Evolutionary conservation across 768 basidiomycete species (phyloP).

Genomic region (Boletus sp.): DNA sequence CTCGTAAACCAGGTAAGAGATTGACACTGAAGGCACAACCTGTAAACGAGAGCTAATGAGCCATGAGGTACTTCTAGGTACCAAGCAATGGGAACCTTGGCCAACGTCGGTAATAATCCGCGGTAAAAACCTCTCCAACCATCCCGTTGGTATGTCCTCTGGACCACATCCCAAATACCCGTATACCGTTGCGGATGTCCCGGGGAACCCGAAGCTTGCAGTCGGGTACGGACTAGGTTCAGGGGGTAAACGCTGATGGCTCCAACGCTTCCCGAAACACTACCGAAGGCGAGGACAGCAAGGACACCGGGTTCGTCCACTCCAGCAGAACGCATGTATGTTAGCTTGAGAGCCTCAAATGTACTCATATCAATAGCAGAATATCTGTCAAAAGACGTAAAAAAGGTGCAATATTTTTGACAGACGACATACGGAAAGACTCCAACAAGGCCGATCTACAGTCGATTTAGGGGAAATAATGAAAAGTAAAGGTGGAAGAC

Average conservation of each 20-base stretch:
- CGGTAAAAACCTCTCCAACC: slow-evolving; percentile 96
- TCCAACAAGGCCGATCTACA: slow-evolving; percentile 88
- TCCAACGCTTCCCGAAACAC: slow-evolving; percentile 89
- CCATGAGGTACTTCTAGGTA: not conserved
- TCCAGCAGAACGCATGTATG: slow-evolving; percentile 83
- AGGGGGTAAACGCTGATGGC: slow-evolving; percentile 92
- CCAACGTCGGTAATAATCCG: slow-evolving; percentile 87
- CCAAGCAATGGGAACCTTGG: slow-evolving; percentile 58
- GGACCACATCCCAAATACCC: slow-evolving; percentile 82
- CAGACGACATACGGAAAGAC: slow-evolving; percentile 81
- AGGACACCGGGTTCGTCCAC: slow-evolving; percentile 88
- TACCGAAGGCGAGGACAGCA: slow-evolving; percentile 86
- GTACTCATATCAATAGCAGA: slow-evolving; percentile 98
- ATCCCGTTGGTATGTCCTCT: slow-evolving; percentile 77
- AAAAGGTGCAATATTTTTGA: not conserved
- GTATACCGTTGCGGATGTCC: slow-evolving; percentile 91
- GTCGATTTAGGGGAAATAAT: slow-evolving; percentile 12
- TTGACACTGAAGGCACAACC: slow-evolving; percentile 96
- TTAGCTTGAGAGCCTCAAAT: slow-evolving; percentile 92
- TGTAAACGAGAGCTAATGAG: slow-evolving; percentile 29
- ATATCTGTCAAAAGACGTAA: slow-evolving; percentile 45
- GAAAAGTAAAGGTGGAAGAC: slow-evolving; percentile 32
- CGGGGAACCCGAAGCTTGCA: slow-evolving; percentile 94
- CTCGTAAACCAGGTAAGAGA: slow-evolving; percentile 95
- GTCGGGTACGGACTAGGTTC: slow-evolving; percentile 87